Evolutionary conservation across 148 eudicot species (phyloP), one percentile per base, ranked within the genome.

Genomic region (Diospyros kaki): DNA sequence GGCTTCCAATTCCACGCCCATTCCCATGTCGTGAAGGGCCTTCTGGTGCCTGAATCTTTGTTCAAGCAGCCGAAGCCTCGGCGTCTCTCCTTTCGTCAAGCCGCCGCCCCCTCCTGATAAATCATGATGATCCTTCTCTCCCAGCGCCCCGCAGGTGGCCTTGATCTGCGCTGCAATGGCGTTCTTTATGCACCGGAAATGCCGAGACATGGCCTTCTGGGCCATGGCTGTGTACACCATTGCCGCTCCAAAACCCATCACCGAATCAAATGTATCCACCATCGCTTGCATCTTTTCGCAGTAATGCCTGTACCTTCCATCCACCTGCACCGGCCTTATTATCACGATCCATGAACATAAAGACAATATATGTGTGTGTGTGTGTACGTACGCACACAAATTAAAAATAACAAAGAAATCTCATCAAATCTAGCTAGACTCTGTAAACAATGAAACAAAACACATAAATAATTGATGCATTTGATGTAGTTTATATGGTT

Each of bases 271-370:
- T 72, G 93, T 84, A 81, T 93, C 90, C 73, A 90, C 95, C 75
- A 93, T 92, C 83, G 84, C 86, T 64, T 93, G 95, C 93, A 93
- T 93, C 81, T 90, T 91, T 77, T 89, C 90, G 51, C 95, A 90
- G 64, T 93, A 93, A n/a, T 86, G 91, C 68, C 75, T 87, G 84
- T 93, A 90, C 74, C 97, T 89, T 65, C 88, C 76, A 66, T 87
- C 97, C 76, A 93, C 95, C 97, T 93, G 79, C 17, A 2, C 17
- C 6, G 60, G 4, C 60, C 52, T 4, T 48, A 48, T 48, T 28
- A 28, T 28, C 28, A 28, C 28, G 28, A 28, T 28, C 28, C 28
- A 28, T 28, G 28, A 28, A 0, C 28, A 28, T 28, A 28, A 28
- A 28, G 28, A 28, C 28, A 0, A 28, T 28, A 28, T 28, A 28